Evolutionary conservation across 441 rosid genomes (phyloP), one percentile per base, ranked within the genome.

Genomic region (Geranium incanum): DNA sequence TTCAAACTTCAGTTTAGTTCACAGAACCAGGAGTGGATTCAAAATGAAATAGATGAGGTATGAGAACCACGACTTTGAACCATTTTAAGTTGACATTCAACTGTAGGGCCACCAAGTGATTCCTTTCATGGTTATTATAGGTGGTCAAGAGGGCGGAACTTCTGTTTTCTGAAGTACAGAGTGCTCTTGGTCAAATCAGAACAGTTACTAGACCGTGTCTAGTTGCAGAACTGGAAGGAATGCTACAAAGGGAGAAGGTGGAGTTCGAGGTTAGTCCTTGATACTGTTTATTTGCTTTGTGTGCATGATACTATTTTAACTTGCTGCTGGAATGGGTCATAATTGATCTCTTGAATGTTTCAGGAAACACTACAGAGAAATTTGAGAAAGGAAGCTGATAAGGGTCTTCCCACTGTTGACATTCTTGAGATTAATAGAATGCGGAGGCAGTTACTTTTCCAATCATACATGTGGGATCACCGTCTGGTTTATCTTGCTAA

Each of bases 391-490:
- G 95, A 92, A 72, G 82, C 41, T 43, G 88, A 70, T 68, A 82
- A 80, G 71, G 91, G 89, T 76, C 93, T 85, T 75, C 86, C 82
- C 68, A 71, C 55, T 12, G 78, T 85, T 70, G 98, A 95, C 84
- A 85, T 93, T 81, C 93, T 95, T 75, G 98, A 91, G 80, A 81
- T 93, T 39, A 87, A 95, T 77, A 80, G 88, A 68, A 68, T 93
- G 75, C 86, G 92, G 74, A 81, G 97, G 74, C 98, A 88, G 79
- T 78, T 95, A 68, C 83, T 95, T 70, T 85, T 91, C 80, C 98
- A 88, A 76, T 88, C 97, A 76, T 85, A 84, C 80, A 80, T 88
- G 84, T 95, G 99, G 99, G 97, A 95, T 77, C 87, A 91, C 71
- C 91, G 89, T 64, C 87, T 95, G 70, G 76, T 93, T 72, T 81